Evolutionary conservation across 306 rosid genomes (phyloP), one percentile per base, ranked within the genome.

Genomic region (Cucumis cinereus): DNA sequence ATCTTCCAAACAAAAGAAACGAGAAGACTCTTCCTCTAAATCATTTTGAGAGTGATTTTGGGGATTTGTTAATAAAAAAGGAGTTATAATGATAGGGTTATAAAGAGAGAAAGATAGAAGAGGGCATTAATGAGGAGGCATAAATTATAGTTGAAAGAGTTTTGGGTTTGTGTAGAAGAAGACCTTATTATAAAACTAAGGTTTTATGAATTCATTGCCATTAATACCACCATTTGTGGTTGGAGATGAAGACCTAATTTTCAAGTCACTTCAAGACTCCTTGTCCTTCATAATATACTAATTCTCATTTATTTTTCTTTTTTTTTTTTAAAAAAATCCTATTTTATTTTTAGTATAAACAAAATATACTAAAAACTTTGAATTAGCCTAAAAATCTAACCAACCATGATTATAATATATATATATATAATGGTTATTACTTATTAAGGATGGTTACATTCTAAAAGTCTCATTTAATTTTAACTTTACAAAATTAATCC

Each of bases 51-150:
- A n/a, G 73, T 17, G 4, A 17, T 19, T 33, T 62, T 8, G 49
- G 40, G 23, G 60, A 40, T 12, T n/a, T 4, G 1, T 10, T 35
- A 22, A 61, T 22, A 20, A 61, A 28, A 28, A 61, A 30, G 41
- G 10, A 7, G 17, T 61, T 61, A 61, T 61, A 61, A 30, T 14
- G 10, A 4, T 3, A 15, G 35, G 77, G 53, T n/a, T 53, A 28
- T n/a, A 24, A 10, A 73, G 62, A 54, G 67, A 74, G 13, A 56
- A 22, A 47, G 6, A 73, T 28, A 54, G 23, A 55, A 7, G 22
- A 13, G 28, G 47, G 28, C 62, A 74, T 33, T 52, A 74, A 74
- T 55, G 52, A 19, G 78, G 66, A 75, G 78, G 78, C 68, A 23
- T 23, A 75, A 30, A 40, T 41, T 75, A 36, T 22, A 10, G 78